Evolutionary conservation across 805 yeast species (phyloP).

Genomic region (Lipomyces orientalis): DNA sequence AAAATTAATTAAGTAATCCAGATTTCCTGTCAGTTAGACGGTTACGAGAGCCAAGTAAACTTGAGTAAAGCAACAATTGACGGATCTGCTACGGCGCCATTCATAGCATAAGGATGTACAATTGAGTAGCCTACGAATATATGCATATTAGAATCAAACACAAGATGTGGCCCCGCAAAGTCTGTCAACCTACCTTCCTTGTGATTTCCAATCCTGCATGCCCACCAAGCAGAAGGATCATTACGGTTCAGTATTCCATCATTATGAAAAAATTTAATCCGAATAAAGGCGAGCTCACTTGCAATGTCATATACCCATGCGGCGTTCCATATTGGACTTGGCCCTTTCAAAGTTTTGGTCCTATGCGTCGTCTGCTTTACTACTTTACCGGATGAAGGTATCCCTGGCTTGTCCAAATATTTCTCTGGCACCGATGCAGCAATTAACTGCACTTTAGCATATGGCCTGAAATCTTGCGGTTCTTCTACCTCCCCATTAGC

Average conservation of each 20-base stretch:
- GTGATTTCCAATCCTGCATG: conserved; percentile 17
- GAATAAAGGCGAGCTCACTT: conserved; percentile 18
- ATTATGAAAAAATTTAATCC: conserved; percentile 20
- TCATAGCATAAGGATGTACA: conserved; percentile 12
- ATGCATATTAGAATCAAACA: neutral
- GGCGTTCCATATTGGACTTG: conserved; percentile 13
- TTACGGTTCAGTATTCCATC: conserved; percentile 20
- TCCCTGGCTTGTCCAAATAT: conserved; percentile 11
- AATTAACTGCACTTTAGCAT: conserved; percentile 18
- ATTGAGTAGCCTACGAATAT: neutral
- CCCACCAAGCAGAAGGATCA: conserved; percentile 25
- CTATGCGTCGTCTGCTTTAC: conserved; percentile 10
- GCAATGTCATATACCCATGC: conserved; percentile 2
- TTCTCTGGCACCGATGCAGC: conserved; percentile 13
- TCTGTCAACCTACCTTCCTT: conserved; percentile 8
- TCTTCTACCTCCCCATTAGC: conserved; percentile 2
- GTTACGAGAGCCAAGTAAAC: conserved; percentile 9
- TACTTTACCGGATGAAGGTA: conserved; percentile 10
- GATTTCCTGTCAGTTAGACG: too few species aligned
- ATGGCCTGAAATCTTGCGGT: conserved; percentile 12
- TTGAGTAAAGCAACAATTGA: conserved; percentile 2
- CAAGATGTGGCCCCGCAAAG: neutral
- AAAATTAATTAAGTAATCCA: too few species aligned
- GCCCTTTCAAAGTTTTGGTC: conserved; percentile 13
- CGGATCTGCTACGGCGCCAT: neutral